These are phyloP conservation scores for Quercus ilex DNA, from an alignment of 306 rosid species.

Conservation along the genomic window DNA sequence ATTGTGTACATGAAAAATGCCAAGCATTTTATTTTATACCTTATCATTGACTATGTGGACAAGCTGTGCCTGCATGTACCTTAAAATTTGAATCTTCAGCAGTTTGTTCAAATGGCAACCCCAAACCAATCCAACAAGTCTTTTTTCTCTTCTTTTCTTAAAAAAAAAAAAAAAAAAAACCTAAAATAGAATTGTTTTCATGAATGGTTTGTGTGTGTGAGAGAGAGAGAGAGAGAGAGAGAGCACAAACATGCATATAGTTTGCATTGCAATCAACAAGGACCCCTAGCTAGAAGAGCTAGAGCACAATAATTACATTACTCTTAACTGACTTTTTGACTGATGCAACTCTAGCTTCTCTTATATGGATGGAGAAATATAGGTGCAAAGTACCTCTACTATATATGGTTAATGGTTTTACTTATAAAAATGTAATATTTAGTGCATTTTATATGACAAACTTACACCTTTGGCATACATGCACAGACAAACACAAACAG, in stretches of 20 bases:
- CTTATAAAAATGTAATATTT: background rate
- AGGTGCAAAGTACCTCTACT: too few species aligned
- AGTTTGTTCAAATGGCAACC: background rate
- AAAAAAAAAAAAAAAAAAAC: too few species aligned
- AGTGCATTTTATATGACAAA: background rate
- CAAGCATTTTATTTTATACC: background rate
- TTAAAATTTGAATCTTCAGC: background rate
- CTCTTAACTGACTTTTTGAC: background rate
- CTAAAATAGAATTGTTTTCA: too few species aligned
- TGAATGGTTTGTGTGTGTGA: too few species aligned
- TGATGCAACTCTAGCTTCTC: background rate
- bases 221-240: background rate
- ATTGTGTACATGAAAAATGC: background rate
- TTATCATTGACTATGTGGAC: background rate
- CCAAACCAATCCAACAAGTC: background rate
- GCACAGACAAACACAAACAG: too few species aligned
- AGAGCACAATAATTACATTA: background rate
- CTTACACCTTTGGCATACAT: background rate
- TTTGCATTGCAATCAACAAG: background rate
- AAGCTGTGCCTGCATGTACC: background rate
- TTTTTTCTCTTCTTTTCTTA: too few species aligned
- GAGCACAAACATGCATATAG: background rate
- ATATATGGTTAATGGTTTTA: too few species aligned
- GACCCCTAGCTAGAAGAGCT: background rate
- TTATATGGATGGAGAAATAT: too few species aligned